These are phyloP conservation scores for Tetracladium maxilliforme DNA, from an alignment of 2,329 filamentous ascomycete genomes.

Conservation along the genomic window DNA sequence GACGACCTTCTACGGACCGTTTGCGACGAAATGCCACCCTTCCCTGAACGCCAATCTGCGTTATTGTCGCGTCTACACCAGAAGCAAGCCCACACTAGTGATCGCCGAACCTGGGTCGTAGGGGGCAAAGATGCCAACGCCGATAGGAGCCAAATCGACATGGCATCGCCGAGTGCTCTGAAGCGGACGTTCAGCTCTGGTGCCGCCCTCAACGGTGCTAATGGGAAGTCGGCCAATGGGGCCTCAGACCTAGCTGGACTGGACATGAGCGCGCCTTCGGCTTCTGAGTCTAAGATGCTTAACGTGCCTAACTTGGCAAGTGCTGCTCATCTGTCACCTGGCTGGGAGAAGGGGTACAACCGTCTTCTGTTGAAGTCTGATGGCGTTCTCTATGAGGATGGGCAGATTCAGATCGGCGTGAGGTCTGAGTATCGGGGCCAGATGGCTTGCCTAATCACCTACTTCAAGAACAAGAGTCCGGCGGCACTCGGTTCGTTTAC, in stretches of 20 bases:
- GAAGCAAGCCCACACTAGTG: constrained; percentile 82
- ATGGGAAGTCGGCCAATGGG: constrained; percentile 34
- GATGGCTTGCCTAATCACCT: constrained; percentile 87
- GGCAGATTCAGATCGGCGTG: constrained; percentile 81
- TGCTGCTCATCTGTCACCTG: constrained; percentile 81
- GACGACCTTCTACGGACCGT: constrained; percentile 88
- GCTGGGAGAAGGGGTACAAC: constrained; percentile 87
- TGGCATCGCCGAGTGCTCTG: constrained; percentile 68
- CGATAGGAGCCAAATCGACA: constrained; percentile 62
- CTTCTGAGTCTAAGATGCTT: constrained; percentile 38
- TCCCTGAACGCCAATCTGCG: constrained; percentile 86
- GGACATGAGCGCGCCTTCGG: constrained; percentile 52
- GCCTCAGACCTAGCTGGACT: constrained; percentile 63
- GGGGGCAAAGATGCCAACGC: constrained; percentile 88
- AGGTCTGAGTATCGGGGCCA: constrained; percentile 92
- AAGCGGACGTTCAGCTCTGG: constrained; percentile 70
- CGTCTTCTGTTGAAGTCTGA: constrained; percentile 66
- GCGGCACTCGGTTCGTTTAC: constrained; percentile 81
- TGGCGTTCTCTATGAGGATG: constrained; percentile 88
- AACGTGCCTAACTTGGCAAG: constrained; percentile 78
- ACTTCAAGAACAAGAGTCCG: constrained; percentile 89
- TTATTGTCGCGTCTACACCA: constrained; percentile 85
- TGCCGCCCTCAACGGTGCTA: constrained; percentile 29
- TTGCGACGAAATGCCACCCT: constrained; percentile 97
- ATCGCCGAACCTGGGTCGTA: constrained; percentile 96